Percentiles rank a stretch among this genome's conserved stretches.
phyloP scores from a whole-genome alignment of 495 filamentous ascomycete species.

The Saxophila tyrrhenica region DNA sequence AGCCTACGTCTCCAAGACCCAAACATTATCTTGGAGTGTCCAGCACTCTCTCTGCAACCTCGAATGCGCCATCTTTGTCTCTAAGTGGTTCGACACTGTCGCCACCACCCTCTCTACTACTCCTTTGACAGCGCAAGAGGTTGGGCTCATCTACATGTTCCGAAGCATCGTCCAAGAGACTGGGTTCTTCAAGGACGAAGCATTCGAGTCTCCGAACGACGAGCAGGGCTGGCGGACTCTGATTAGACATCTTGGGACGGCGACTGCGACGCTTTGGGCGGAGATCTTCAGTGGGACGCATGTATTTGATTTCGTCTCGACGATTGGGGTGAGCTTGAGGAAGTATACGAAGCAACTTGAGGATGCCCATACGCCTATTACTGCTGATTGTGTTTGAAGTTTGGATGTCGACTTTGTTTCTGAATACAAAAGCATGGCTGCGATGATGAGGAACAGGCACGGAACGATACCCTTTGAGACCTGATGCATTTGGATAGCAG shows the following conservation, averaged over 20 bases:
- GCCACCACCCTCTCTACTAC: slow-evolving; percentile 29
- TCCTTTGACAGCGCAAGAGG: slow-evolving; percentile 45
- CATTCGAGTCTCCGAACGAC: slow-evolving; percentile 52
- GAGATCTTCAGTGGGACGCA: slow-evolving; percentile 56
- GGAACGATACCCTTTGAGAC: too few species aligned
- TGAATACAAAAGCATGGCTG: too few species aligned
- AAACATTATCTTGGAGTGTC: slow-evolving; percentile 59
- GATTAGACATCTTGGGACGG: slow-evolving; percentile 46
- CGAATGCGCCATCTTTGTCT: slow-evolving; percentile 57
- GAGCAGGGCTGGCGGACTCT: slow-evolving; percentile 39
- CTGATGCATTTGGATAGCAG: too few species aligned
- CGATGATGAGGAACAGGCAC: too few species aligned
- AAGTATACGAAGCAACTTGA: background rate
- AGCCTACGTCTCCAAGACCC: slow-evolving; percentile 56
- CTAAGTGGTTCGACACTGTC: slow-evolving; percentile 41
- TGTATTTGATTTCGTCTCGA: background rate
- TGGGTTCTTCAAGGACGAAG: slow-evolving; percentile 3
- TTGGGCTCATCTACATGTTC: slow-evolving; percentile 52
- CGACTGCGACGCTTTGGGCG: slow-evolving; percentile 55
- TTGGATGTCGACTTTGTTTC: too few species aligned
- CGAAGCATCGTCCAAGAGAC: slow-evolving; percentile 69
- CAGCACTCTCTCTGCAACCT: slow-evolving; percentile 59
- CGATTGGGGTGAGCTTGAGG: background rate
- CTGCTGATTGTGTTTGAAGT: too few species aligned
- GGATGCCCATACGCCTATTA: background rate